phyloP scores from a whole-genome alignment of 495 filamentous ascomycete genomes.

The Rhypophila decipiens region DNA sequence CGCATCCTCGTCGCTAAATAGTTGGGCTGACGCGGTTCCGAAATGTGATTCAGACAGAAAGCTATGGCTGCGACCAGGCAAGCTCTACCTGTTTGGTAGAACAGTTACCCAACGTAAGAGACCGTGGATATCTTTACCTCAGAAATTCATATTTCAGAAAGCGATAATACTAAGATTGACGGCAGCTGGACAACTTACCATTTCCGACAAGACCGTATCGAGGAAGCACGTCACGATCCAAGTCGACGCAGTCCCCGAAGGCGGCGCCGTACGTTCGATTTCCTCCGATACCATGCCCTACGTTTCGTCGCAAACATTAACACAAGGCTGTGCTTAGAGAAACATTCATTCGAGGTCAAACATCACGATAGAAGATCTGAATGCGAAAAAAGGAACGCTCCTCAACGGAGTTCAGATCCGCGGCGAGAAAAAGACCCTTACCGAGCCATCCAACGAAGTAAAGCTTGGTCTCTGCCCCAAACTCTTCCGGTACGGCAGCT shows the following conservation, averaged over 20 bases:
- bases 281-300: neutral
- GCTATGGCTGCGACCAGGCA: conserved; percentile 77
- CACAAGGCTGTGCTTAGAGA: conserved; percentile 29
- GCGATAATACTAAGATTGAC: conserved; percentile 10
- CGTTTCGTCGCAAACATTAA: conserved; percentile 4
- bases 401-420: conserved; percentile 66
- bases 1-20: neutral
- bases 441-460: conserved; percentile 55
- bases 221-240: conserved; percentile 78
- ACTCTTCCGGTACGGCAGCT: conserved; percentile 44
- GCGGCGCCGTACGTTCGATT: conserved; percentile 57
- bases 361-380: conserved; percentile 60
- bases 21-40: neutral
- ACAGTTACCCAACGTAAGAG: conserved; percentile 46
- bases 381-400: conserved; percentile 72
- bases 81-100: conserved; percentile 74
- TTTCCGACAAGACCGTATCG: conserved; percentile 74
- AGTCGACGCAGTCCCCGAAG: conserved; percentile 57
- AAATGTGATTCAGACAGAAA: conserved; percentile 51
- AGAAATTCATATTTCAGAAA: neutral
- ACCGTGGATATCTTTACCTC: too few species aligned
- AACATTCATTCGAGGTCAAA: conserved; percentile 56
- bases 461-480: conserved; percentile 59
- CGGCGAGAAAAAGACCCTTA: conserved; percentile 45
- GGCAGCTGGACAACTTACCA: conserved; percentile 49